Evolutionary conservation across 306 rosid genomes (phyloP).

Genomic region (Glycyrrhiza uralensis): DNA sequence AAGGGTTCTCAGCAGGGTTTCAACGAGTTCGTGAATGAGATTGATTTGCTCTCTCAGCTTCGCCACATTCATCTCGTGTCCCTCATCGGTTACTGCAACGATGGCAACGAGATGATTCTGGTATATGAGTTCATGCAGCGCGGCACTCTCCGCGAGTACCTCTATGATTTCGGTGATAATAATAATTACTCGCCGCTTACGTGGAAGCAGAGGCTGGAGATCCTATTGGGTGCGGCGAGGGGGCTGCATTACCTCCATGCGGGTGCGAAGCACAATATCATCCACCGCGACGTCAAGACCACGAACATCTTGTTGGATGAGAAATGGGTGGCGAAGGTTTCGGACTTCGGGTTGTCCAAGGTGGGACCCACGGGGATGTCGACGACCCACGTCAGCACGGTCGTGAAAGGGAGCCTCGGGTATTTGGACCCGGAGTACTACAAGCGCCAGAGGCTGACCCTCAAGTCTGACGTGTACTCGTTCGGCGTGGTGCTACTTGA

Average conservation of each 20-base stretch:
- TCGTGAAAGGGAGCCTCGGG: not conserved
- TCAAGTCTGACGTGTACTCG: conserved; percentile 45
- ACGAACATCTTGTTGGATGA: conserved; percentile 41
- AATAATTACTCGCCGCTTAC: not conserved
- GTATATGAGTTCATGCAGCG: conserved; percentile 35
- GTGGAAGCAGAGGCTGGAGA: conserved; percentile 36
- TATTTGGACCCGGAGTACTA: conserved; percentile 23
- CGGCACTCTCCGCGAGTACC: conserved; percentile 36
- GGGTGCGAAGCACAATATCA: conserved; percentile 21
- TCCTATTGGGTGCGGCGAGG: conserved; percentile 28
- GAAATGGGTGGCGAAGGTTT: conserved; percentile 36
- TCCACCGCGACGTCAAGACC: conserved; percentile 43
- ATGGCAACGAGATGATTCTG: conserved; percentile 25
- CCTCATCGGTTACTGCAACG: conserved; percentile 26
- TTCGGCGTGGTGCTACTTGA: conserved; percentile 47
- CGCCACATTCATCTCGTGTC: conserved; percentile 31
- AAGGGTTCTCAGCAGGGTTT: conserved; percentile 17
- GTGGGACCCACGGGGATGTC: conserved; percentile 15
- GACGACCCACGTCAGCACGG: not conserved
- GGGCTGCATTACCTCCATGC: conserved; percentile 43
- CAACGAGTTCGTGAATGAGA: conserved; percentile 24
- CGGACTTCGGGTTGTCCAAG: conserved; percentile 37
- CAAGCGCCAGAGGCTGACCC: conserved; percentile 12
- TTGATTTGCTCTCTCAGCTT: conserved; percentile 25
- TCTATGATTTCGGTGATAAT: conserved; percentile 12